Evolutionary conservation across 306 rosid genomes (phyloP), one percentile per base, ranked within the genome.

Genomic region (Pueraria montana): DNA sequence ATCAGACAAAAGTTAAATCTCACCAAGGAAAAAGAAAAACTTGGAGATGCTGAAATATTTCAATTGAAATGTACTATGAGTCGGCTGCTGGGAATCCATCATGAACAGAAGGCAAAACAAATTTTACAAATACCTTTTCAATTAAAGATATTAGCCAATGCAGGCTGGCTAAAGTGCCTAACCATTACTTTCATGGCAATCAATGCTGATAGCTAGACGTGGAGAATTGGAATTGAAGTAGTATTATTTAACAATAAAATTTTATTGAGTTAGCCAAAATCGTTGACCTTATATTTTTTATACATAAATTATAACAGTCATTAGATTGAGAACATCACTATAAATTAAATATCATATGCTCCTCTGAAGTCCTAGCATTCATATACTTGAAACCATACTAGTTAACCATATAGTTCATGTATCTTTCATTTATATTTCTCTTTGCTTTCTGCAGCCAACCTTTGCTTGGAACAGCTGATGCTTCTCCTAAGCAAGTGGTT

Each of bases 401-500:
- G 16, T 18, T 62, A 16, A 76, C 7, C 8, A 84, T 80, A 80
- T 79, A 86, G 4, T 40, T 34, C 7, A 24, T 43, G 24, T 3
- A 27, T 27, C n/a, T 67, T 13, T 11, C 11, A 12, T 55, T 27
- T 21, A 11, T n/a, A 13, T 11, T 87, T 63, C 38, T 86, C 45
- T 77, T 85, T 52, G 58, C 52, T 45, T 40, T 84, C 11, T 11
- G 61, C 42, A 2, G 61, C 3, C 82, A 77, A 40, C 68, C 26
- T 4, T 72, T 48, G 42, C 20, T 38, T 0, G 73, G 83, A 16
- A 72, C 46, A 43, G 83, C 77, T 5, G 79, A 46, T 23, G 55
- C 85, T 72, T 74, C 83, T 6, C 77, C 86, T 0, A 68, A 71
- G 10, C 74, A 83, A 17, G 92, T 91, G 67, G 80, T 82, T 70